Conservation (phyloP, 208 protist genomes). For the Wallacemonas sp. region DNA sequence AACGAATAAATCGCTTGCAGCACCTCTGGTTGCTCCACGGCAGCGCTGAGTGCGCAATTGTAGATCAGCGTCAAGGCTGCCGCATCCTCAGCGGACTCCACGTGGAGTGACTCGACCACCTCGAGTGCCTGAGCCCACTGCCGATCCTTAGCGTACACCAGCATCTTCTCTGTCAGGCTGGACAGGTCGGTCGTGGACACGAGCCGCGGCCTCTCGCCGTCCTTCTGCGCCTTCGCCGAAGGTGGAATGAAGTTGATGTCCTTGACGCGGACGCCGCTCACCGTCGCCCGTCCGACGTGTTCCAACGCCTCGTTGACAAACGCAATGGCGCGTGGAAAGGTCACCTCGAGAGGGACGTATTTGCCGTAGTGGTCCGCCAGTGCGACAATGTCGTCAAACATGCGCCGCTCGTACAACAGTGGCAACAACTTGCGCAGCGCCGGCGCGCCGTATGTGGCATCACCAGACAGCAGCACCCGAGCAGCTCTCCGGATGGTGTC, state of each 20-base stretch:
- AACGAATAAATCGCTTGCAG: conserved; percentile 40
- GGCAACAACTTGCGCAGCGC: conserved; percentile 61
- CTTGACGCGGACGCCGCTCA: conserved; percentile 42
- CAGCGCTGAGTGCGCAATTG: conserved; percentile 84
- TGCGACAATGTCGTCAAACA: conserved; percentile 69
- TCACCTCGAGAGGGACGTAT: conserved; percentile 34
- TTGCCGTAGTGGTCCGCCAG: conserved; percentile 52
- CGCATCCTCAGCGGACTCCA: conserved; percentile 18
- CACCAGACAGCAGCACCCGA: conserved; percentile 40
- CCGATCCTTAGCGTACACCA: conserved; percentile 75
- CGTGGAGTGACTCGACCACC: conserved; percentile 35
- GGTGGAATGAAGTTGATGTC: conserved; percentile 34
- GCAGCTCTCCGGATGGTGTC: conserved; percentile 39
- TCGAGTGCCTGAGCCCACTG: conserved; percentile 74
- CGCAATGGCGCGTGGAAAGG: conserved; percentile 55
- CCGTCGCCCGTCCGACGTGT: conserved; percentile 44
- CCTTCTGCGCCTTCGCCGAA: background rate
- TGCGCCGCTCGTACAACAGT: conserved; percentile 59
- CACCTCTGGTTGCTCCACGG: conserved; percentile 62
- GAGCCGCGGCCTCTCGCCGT: background rate
- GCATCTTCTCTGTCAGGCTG: conserved; percentile 73
- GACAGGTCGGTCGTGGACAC: conserved; percentile 29
- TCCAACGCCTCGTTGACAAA: conserved; percentile 80
- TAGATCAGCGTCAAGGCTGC: conserved; percentile 83
- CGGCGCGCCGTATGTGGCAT: conserved; percentile 21